Conservation (phyloP, 441 rosid genomes). For the Pelargonium citronellum region DNA sequence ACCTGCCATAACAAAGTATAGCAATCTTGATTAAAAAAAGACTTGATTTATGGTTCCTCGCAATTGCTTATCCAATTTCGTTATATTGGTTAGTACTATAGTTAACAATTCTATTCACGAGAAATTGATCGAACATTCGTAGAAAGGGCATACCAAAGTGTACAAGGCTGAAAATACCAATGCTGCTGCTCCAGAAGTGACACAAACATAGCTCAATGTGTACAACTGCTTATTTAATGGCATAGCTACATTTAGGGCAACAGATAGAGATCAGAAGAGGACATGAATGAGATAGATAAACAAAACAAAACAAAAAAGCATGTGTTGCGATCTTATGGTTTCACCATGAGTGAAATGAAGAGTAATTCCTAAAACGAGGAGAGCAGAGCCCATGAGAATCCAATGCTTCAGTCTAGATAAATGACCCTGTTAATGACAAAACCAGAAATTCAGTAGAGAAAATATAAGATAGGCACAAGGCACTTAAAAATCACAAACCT, state of each 20-base stretch:
- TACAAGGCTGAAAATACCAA: conserved; percentile 63
- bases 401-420: conserved; percentile 61
- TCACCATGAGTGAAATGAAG: conserved; percentile 68
- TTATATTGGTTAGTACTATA: no score
- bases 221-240: conserved; percentile 77
- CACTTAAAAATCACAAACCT: conserved; percentile 2
- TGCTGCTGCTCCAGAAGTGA: conserved; percentile 76
- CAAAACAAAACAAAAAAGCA: neutral
- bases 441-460: no score
- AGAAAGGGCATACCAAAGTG: conserved; percentile 38
- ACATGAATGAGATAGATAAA: neutral
- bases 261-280: neutral
- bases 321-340: conserved; percentile 12
- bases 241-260: conserved; percentile 42
- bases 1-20: conserved; percentile 34
- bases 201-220: conserved; percentile 70
- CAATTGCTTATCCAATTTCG: no score
- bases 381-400: conserved; percentile 46
- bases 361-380: conserved; percentile 51
- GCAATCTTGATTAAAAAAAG: neutral
- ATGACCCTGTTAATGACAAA: conserved; percentile 41
- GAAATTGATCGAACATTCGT: no score
- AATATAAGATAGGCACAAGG: no score
- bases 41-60: neutral
- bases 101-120: no score